Evolutionary conservation across 208 protist genomes (phyloP).

Genomic region (Polymyxa betae): DNA sequence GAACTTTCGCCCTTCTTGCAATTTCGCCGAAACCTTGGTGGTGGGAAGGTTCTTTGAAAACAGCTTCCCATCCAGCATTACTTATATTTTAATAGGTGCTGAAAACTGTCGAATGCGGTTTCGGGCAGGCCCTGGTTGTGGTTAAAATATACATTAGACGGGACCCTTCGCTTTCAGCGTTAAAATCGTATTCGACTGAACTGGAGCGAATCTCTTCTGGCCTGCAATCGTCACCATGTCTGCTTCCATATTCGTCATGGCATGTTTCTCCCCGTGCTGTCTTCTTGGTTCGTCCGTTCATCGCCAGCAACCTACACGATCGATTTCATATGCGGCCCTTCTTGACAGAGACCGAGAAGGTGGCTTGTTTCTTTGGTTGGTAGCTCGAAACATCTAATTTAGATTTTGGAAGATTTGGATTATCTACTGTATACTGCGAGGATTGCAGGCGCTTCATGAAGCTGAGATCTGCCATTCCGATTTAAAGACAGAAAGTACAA

Average conservation of each 20-base stretch:
- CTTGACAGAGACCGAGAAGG: constrained; percentile 34
- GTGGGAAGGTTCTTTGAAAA: neutral
- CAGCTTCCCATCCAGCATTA: neutral
- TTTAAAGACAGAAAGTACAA: constrained; percentile 13
- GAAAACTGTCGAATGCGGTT: constrained; percentile 32
- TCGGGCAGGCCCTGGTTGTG: neutral
- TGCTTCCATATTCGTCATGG: constrained; percentile 11
- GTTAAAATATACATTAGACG: constrained; percentile 23
- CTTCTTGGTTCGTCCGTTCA: constrained; percentile 21
- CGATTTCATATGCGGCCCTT: constrained; percentile 25
- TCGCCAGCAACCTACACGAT: constrained; percentile 27
- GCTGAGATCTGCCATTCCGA: constrained; percentile 23
- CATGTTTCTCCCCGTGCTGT: constrained; percentile 4
- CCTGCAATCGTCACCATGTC: neutral
- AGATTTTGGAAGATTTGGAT: neutral
- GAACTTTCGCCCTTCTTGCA: neutral
- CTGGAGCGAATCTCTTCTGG: neutral
- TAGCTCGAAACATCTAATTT: neutral
- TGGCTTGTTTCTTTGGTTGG: neutral
- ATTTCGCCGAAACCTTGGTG: constrained; percentile 38
- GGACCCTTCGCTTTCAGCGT: neutral
- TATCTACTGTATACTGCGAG: neutral
- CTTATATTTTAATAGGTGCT: neutral
- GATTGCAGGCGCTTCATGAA: neutral
- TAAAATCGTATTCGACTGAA: neutral